Base-by-base conservation (phyloP, 148 eudicot genomes). In the Pouteria glomerata region DNA sequence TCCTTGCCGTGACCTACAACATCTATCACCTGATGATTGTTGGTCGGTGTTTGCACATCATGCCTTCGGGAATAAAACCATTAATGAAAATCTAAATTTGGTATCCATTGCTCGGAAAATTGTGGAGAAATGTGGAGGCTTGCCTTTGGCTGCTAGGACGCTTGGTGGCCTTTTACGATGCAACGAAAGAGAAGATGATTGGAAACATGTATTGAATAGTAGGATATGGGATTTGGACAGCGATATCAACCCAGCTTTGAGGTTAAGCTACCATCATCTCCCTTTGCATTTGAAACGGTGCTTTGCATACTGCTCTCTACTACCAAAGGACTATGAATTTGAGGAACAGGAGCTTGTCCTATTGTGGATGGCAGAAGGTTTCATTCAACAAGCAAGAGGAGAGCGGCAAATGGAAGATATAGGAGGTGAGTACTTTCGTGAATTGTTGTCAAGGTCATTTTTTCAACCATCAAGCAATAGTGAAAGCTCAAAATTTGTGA, bases 211-310 rank as follows among this genome's bases (percentile, higher is more conserved):
- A 33, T 34, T 63, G 27, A 63, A 31, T 18, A 78, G 52, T 57
- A 57, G 19, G 3, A 48, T 77, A 19, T 77, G 76, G 80, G 52
- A 72, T 15, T 19, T 56, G 30, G 41, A 73, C 77, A 77, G 73
- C 75, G n/a, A n/a, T n/a, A n/a, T n/a, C n/a, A n/a, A n/a, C n/a
- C n/a, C n/a, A n/a, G n/a, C n/a, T n/a, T n/a, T n/a, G n/a, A n/a
- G n/a, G n/a, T n/a, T n/a, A n/a, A n/a, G n/a, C n/a, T n/a, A n/a
- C n/a, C n/a, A n/a, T n/a, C n/a, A n/a, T n/a, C n/a, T n/a, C n/a
- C n/a, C n/a, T n/a, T n/a, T n/a, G n/a, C n/a, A n/a, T n/a, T n/a
- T n/a, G n/a, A n/a, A n/a, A n/a, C n/a, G n/a, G n/a, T n/a, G n/a
- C n/a, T n/a, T n/a, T n/a, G n/a, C n/a, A n/a, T n/a, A n/a, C n/a